Evolutionary conservation across 2,329 filamentous ascomycete species (phyloP).

Genomic region (Gaeumannomyces sp.): DNA sequence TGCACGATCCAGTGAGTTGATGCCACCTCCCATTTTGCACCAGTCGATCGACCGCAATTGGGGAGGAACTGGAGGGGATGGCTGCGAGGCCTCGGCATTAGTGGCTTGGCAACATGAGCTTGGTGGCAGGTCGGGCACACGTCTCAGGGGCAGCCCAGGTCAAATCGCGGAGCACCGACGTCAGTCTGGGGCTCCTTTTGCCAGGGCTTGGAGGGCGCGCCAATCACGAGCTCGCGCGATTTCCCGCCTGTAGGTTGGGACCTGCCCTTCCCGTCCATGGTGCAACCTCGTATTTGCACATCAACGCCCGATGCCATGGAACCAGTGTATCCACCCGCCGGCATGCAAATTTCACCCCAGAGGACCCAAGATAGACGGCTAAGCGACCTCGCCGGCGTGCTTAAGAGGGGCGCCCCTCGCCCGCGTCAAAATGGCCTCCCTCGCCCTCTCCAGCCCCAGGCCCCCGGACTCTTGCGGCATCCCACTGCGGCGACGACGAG

Average conservation of each 20-base stretch:
- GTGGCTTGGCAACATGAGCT: too few species aligned
- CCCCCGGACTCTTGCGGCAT: background rate
- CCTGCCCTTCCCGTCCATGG: background rate
- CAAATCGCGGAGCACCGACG: too few species aligned
- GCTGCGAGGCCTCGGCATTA: too few species aligned
- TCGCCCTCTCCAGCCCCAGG: background rate
- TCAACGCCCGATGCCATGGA: too few species aligned
- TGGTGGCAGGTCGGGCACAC: too few species aligned
- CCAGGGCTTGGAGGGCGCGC: background rate
- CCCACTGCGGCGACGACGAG: background rate
- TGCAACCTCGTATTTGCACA: background rate
- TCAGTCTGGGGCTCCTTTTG: too few species aligned
- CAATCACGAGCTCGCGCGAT: background rate
- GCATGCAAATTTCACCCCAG: background rate
- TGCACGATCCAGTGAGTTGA: too few species aligned
- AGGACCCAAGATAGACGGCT: background rate
- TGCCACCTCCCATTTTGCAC: too few species aligned
- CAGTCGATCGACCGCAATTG: too few species aligned
- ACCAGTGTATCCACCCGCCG: background rate
- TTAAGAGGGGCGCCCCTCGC: background rate
- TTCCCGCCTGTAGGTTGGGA: background rate
- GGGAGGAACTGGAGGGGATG: too few species aligned
- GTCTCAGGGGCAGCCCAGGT: too few species aligned
- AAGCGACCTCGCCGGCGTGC: background rate
- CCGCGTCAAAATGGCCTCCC: background rate